A percentile compares a stretch with the other conserved stretches of the same genome.
Conservation (phyloP, 306 rosid species). For the Fragaria ananassa region DNA sequence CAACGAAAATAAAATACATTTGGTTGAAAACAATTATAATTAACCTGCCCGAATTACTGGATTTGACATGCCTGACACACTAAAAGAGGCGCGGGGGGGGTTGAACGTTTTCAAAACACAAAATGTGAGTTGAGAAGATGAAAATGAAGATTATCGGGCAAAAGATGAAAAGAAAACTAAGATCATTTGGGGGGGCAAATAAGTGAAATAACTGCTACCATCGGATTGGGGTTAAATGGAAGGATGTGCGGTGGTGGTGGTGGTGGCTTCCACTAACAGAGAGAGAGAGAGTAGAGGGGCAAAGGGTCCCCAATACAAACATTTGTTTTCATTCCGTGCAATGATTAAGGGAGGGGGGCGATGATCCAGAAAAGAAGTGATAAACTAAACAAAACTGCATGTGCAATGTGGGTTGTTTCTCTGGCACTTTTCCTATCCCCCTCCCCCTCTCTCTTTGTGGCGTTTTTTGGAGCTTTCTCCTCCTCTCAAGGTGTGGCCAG, state of each 20-base stretch:
- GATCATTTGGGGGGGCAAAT: not conserved
- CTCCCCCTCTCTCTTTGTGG: constrained; percentile 13
- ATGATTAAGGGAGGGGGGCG: constrained; percentile 43
- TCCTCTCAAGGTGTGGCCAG: constrained; percentile 34
- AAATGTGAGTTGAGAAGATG: too few relatives aligned
- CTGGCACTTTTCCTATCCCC: constrained; percentile 46
- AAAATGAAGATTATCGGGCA: too few relatives aligned
- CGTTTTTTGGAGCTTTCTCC: constrained; percentile 44
- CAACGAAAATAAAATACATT: not conserved
- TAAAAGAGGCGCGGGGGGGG: too few relatives aligned
- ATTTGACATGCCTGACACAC: too few relatives aligned
- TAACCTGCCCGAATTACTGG: too few relatives aligned
- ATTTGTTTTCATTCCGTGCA: constrained; percentile 64
- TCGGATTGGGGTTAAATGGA: constrained; percentile 11
- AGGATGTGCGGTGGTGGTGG: not conserved
- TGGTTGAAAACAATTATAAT: too few relatives aligned
- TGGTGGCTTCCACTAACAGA: constrained; percentile 43
- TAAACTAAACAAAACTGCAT: constrained; percentile 46
- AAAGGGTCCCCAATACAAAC: constrained; percentile 31
- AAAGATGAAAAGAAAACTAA: not conserved
- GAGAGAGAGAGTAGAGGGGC: not conserved
- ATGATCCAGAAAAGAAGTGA: constrained; percentile 48
- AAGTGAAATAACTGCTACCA: constrained; percentile 23
- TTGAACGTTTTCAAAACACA: too few relatives aligned
- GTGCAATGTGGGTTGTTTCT: constrained; percentile 59